A percentile compares a stretch with the other conserved stretches of the same genome.
Evolutionary conservation across 345 rosid genomes (phyloP).

Genomic region (Pistacia integerrima): DNA sequence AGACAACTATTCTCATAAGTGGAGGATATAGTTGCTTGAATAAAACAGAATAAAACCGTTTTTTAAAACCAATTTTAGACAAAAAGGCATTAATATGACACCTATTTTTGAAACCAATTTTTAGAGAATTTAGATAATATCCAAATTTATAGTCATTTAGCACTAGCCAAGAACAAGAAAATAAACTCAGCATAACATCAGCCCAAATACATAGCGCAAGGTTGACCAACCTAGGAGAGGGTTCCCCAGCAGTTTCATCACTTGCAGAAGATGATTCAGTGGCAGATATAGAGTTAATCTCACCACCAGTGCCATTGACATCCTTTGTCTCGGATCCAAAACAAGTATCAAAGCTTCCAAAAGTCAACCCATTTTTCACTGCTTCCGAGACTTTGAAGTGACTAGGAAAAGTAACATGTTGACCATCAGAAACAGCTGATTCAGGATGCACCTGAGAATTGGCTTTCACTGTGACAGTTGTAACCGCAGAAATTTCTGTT

Average conservation of each 20-base stretch:
- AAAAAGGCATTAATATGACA: too few relatives aligned
- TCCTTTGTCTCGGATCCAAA: conserved; percentile 38
- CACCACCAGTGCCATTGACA: conserved; percentile 31
- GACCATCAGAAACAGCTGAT: conserved; percentile 43
- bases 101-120: not conserved
- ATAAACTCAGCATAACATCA: not conserved
- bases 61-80: not conserved
- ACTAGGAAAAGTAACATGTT: conserved; percentile 75
- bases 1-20: not conserved
- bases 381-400: conserved; percentile 74
- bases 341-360: conserved; percentile 79
- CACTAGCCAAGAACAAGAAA: conserved; percentile 9
- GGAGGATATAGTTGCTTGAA: conserved; percentile 1
- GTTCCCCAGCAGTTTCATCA: conserved; percentile 41
- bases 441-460: conserved; percentile 33
- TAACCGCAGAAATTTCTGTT: conserved; percentile 41
- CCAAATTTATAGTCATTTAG: conserved; percentile 6
- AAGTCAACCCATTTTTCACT: conserved; percentile 69
- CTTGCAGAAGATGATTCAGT: conserved; percentile 41
- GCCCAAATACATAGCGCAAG: not conserved
- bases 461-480: conserved; percentile 29
- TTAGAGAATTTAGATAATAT: conserved; percentile 2
- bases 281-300: conserved; percentile 33
- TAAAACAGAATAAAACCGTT: not conserved
- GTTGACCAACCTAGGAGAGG: conserved; percentile 65